A percentile compares a stretch with the other conserved stretches of the same genome.
These are phyloP conservation scores for Orobanche coerulescens DNA, from an alignment of 257 asterid species.

Conservation along the genomic window DNA sequence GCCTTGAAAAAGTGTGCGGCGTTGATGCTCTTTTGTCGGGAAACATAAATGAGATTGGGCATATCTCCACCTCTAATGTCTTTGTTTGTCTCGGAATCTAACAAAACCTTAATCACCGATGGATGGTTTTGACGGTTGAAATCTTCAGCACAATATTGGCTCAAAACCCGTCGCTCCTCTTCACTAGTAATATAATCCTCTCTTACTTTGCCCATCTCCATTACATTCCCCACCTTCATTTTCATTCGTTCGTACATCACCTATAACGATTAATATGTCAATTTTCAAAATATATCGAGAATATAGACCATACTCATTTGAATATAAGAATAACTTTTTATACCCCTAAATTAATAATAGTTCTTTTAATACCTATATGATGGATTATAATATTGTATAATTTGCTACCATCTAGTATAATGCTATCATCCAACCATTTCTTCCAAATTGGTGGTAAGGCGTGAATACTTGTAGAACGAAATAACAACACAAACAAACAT, in stretches of 20 bases:
- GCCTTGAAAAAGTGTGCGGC: conserved; percentile 65
- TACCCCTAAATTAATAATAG: too few relatives aligned
- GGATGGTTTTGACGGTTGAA: conserved; percentile 46
- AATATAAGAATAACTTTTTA: too few relatives aligned
- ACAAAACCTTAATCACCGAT: conserved; percentile 37
- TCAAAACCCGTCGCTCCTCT: conserved; percentile 27
- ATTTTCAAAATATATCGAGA: too few relatives aligned
- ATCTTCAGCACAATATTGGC: conserved; percentile 26
- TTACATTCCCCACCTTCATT: conserved; percentile 29
- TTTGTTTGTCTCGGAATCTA: conserved; percentile 28
- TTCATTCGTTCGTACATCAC: conserved; percentile 46
- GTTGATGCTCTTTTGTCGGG: conserved; percentile 47
- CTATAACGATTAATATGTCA: too few relatives aligned
- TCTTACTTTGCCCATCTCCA: conserved; percentile 30
- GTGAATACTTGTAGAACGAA: too few relatives aligned
- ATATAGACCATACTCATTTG: too few relatives aligned
- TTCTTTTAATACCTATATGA: too few relatives aligned
- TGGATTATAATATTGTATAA: too few relatives aligned
- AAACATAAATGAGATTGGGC: conserved; percentile 63
- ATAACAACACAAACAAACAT: too few relatives aligned
- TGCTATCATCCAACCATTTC: too few relatives aligned
- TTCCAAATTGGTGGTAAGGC: too few relatives aligned
- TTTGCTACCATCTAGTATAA: too few relatives aligned
- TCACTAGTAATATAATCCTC: conserved; percentile 34
- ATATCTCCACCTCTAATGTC: conserved; percentile 32